Conservation (phyloP, 345 rosid species). For the Populus tremula region DNA sequence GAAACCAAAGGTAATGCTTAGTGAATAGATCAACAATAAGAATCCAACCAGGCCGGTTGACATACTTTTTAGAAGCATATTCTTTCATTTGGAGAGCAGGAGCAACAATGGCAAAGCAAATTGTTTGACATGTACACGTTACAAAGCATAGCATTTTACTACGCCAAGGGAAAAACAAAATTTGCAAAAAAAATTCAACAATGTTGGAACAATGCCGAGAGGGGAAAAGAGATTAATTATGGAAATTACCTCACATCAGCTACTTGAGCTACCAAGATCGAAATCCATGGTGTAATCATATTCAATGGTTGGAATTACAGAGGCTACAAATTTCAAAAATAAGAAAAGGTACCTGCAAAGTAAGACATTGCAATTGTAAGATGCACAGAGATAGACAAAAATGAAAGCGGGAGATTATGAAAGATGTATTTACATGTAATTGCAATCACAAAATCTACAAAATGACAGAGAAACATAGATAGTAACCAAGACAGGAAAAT, state of each 20-base stretch:
- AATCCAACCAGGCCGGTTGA: not conserved
- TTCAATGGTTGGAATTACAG: slow-evolving; percentile 92
- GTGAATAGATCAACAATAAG: not conserved
- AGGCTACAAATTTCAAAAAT: slow-evolving; percentile 88
- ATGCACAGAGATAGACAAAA: not conserved
- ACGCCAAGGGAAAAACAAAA: not conserved
- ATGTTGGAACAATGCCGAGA: not conserved
- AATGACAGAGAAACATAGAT: not conserved
- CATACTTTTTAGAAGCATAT: not conserved
- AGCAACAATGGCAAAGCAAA: not conserved
- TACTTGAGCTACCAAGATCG: slow-evolving; percentile 89
- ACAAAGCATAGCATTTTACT: not conserved
- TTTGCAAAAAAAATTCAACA: not conserved
- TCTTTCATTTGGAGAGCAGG: not conserved
- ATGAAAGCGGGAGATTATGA: too few species aligned
- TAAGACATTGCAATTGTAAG: not conserved
- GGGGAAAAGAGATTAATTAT: not conserved
- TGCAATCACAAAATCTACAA: not conserved
- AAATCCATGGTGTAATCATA: slow-evolving; percentile 95
- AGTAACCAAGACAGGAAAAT: too few species aligned
- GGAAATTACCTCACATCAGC: slow-evolving; percentile 31
- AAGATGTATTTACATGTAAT: too few species aligned
- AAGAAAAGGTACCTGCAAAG: slow-evolving; percentile 76
- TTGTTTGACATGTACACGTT: not conserved
- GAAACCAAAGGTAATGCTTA: not conserved